phyloP scores from a whole-genome alignment of 1,284 basidiomycete genomes.

The Sporisorium exsertum region DNA sequence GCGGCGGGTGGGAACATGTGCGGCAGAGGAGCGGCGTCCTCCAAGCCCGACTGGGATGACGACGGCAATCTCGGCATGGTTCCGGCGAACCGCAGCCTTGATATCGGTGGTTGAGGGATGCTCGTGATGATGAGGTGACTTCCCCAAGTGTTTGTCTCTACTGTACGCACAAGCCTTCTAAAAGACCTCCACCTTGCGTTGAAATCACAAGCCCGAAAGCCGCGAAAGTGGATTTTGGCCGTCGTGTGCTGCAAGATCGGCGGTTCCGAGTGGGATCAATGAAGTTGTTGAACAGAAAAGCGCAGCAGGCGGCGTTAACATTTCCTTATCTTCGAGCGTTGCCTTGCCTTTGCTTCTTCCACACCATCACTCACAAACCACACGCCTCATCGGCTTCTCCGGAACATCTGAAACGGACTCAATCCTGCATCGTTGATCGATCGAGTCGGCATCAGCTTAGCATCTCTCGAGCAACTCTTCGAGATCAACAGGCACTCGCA shows the following conservation, averaged over 20 bases:
- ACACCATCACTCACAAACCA: background rate
- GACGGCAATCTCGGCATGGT: conserved; percentile 31
- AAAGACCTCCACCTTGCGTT: conserved; percentile 30
- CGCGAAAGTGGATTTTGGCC: too few relatives aligned
- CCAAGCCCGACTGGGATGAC: conserved; percentile 9
- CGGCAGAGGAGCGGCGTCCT: background rate
- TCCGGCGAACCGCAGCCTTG: background rate
- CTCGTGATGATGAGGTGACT: background rate
- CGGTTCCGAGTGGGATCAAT: conserved; percentile 28
- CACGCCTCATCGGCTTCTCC: background rate
- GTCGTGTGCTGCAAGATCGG: conserved; percentile 13
- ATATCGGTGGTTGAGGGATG: too few relatives aligned
- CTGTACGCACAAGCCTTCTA: background rate
- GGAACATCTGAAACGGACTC: background rate
- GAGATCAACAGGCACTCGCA: background rate
- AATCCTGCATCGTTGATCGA: background rate
- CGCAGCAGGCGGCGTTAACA: conserved; percentile 2
- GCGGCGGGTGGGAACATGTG: conserved; percentile 9
- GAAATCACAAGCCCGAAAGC: background rate
- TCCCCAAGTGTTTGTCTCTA: conserved; percentile 34
- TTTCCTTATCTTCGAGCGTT: conserved; percentile 12
- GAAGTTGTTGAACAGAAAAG: background rate
- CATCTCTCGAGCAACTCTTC: background rate
- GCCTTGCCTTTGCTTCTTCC: background rate
- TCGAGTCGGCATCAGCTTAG: background rate